Evolutionary conservation across 176 grass and related monocot species (phyloP).

Genomic region (Lolium multiflorum): DNA sequence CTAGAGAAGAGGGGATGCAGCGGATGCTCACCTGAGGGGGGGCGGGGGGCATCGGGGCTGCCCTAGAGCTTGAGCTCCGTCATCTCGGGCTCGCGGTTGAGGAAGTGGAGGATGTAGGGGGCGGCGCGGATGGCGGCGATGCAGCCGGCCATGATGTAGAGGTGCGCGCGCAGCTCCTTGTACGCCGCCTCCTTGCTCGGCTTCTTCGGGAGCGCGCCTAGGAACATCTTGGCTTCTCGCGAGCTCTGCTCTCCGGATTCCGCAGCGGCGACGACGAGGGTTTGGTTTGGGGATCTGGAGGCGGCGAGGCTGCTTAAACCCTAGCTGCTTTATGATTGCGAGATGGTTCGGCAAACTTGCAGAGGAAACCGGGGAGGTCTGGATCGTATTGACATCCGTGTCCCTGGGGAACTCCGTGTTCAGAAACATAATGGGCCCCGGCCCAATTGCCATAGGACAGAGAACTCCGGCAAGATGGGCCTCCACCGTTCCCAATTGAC

Average conservation of each 20-base stretch:
- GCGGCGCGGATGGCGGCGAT: conserved; percentile 63
- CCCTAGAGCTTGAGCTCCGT: conserved; percentile 60
- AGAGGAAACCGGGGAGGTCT: not conserved
- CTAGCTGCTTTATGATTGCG: not conserved
- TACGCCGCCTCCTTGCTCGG: conserved; percentile 76
- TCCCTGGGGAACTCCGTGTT: not conserved
- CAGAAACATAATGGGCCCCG: too few relatives aligned
- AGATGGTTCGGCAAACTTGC: not conserved
- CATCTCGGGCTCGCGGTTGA: conserved; percentile 49
- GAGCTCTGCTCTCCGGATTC: not conserved
- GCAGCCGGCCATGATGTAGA: conserved; percentile 55
- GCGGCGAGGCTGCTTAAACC: conserved; percentile 48
- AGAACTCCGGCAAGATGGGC: not conserved
- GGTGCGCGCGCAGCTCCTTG: conserved; percentile 64
- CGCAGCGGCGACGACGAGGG: conserved; percentile 21
- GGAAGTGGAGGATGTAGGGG: conserved; percentile 77
- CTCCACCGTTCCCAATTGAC: not conserved
- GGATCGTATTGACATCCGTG: not conserved
- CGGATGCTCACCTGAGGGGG: conserved; percentile 18
- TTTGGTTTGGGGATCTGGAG: conserved; percentile 6
- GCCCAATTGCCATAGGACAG: not conserved
- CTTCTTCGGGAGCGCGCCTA: conserved; percentile 45
- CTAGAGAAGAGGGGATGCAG: not conserved
- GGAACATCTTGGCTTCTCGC: conserved; percentile 47
- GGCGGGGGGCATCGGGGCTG: not conserved